Evolutionary conservation across 1,284 basidiomycete species (phyloP), one percentile per base, ranked within the genome.

Genomic region (Microbotryomycetes sp.): DNA sequence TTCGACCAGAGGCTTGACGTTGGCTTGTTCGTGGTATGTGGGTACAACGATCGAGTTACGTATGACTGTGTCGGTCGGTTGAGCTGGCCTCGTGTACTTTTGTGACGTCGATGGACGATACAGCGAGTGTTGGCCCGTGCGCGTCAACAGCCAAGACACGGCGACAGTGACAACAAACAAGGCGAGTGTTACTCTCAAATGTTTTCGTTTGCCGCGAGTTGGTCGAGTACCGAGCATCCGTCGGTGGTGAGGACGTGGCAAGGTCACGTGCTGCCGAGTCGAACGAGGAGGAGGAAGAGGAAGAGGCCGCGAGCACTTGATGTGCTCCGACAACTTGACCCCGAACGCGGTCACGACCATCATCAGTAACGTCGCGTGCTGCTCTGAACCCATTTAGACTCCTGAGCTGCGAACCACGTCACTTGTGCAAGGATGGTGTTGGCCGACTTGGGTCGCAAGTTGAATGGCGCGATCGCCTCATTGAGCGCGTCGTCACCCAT

Each of bases 391-490:
- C 23, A 19, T 29, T 52, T 9, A 3, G 19, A 25, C 50, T 4
- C 50, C n/a, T 19, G 50, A 6, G n/a, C 50, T 52, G 25, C 4
- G 16, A 29, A 25, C 7, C 14, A 30, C 25, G 25, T 49, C 47
- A 19, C 50, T 16, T 52, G 14, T 5, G 6, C 26, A 23, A 48
- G 22, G 71, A 96, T 97, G 94, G 96, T 99, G 75, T 82, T 98
- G 74, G 89, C 90, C 69, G 94, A 97, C 80, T 82, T 99, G 63
- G 96, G 94, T 65, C 83, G 88, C 71, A 89, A 87, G 75, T 88
- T 98, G 77, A 96, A 96, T 77, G 85, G 86, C 62, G 94, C 96
- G 46, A 84, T 98, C 62, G 88, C 89, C 28, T 91, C 93, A 59
- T 84, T 98, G 64, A 90, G 87, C 70, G 84, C 87, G 67, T 87